phyloP scores from a whole-genome alignment of 805 yeast genomes.

The Ogataea nonfermentans region DNA sequence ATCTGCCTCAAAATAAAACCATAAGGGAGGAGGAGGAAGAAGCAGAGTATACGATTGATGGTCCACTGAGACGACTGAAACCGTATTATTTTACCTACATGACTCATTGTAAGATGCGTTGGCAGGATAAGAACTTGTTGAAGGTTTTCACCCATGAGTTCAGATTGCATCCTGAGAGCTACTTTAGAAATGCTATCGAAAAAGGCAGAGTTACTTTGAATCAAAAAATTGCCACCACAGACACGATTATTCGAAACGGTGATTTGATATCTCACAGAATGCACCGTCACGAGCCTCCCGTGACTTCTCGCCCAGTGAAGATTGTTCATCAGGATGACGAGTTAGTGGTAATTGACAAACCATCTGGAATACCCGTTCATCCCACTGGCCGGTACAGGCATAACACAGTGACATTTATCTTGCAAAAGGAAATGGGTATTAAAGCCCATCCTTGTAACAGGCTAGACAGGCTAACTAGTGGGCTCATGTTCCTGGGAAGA shows the following conservation, averaged over 20 bases:
- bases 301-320: slow-evolving; percentile 55
- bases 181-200: slow-evolving; percentile 54
- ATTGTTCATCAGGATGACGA: slow-evolving; percentile 74
- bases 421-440: slow-evolving; percentile 66
- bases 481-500: slow-evolving; percentile 88
- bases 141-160: slow-evolving; percentile 86
- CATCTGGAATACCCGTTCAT: slow-evolving; percentile 93
- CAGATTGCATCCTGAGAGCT: slow-evolving; percentile 67
- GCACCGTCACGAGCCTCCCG: slow-evolving; percentile 92
- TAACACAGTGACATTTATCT: slow-evolving; percentile 71
- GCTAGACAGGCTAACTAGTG: slow-evolving; percentile 87
- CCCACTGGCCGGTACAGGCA: slow-evolving; percentile 86
- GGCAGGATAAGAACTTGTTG: slow-evolving; percentile 80
- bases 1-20: slow-evolving; percentile 27
- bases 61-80: slow-evolving; percentile 63
- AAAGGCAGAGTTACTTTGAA: slow-evolving; percentile 77
- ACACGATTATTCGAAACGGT: slow-evolving; percentile 72
- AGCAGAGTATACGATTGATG: slow-evolving; percentile 54
- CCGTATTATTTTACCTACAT: slow-evolving; percentile 89
- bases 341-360: slow-evolving; percentile 83
- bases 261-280: slow-evolving; percentile 75
- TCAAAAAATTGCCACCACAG: slow-evolving; percentile 57
- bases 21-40: slow-evolving; percentile 58
- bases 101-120: slow-evolving; percentile 86
- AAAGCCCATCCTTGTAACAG: slow-evolving; percentile 83